Base-by-base conservation (phyloP, 1,284 basidiomycete species). In the Xerocomus amazonicus region DNA sequence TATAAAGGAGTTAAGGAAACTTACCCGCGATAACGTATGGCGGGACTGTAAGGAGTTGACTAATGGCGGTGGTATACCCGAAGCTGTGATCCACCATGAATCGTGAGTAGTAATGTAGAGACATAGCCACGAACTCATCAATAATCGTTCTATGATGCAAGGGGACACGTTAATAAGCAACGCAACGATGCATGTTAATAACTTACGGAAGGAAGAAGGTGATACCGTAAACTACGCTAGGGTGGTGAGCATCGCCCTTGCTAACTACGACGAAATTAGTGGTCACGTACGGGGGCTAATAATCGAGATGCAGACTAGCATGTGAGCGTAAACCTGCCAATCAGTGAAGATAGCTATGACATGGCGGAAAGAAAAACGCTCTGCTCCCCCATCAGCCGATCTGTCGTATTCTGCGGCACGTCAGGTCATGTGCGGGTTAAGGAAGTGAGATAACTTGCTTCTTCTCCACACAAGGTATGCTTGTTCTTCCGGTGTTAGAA, bases 41-140 rank as follows among this genome's bases (percentile, higher is more conserved):
- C 0, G 87, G 87, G 0, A 87, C 78, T 0, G 84, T 86, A 27
- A 88, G 72, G 1, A 89, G 71, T 56, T 88, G 82, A 50, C 77
- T 81, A 53, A 84, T 72, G 0, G 81, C 68, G 3, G 78, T 69
- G 9, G 70, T 66, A 59, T 78, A 78, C 6, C 81, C 83, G 50
- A 85, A 86, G 27, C 78, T 81, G 23, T 50, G 14, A 51, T 48
- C 31, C 34, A 40, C 43, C n/a, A 33, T 54, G 27, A 39, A 44
- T 23, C 36, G 37, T 9, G 17, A 19, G 27, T 31, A 16, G 46
- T 23, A 35, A 2, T 34, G 40, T 26, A 48, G 29, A 13, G 34
- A 16, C 7, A 23, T 28, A 16, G 59, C 23, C 35, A 52, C 72
- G 16, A 62, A 80, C 76, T 71, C 69, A 28, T 76, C 72, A 61